A percentile compares a stretch with the other conserved stretches of the same genome.
Evolutionary conservation across 257 asterid species (phyloP).

Genomic region (Mentha longifolia): DNA sequence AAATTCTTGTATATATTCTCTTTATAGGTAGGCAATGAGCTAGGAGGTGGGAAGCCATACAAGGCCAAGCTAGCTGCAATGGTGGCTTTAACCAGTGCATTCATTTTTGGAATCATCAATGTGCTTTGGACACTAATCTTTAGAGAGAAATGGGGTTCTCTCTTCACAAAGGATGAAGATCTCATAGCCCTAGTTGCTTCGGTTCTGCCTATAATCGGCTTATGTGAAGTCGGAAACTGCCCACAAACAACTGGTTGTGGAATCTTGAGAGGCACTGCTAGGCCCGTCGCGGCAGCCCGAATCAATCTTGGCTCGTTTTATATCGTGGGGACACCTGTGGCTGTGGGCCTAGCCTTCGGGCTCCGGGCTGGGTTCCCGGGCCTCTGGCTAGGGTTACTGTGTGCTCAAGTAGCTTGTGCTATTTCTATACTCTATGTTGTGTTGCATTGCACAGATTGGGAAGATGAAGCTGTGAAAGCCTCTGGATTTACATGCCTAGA

Average conservation of each 20-base stretch:
- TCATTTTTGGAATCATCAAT: conserved; percentile 64
- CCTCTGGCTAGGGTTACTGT: conserved; percentile 78
- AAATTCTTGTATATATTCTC: conserved; percentile 27
- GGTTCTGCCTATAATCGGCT: conserved; percentile 75
- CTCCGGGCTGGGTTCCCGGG: conserved; percentile 71
- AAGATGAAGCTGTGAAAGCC: conserved; percentile 66
- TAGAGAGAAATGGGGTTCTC: conserved; percentile 67
- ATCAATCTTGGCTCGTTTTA: conserved; percentile 85
- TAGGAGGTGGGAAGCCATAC: conserved; percentile 86
- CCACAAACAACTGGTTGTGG: conserved; percentile 99
- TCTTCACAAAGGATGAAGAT: conserved; percentile 75
- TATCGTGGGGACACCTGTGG: conserved; percentile 84
- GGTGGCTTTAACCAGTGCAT: conserved; percentile 72
- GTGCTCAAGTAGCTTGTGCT: conserved; percentile 90
- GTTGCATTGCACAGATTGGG: conserved; percentile 73
- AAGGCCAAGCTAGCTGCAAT: conserved; percentile 87
- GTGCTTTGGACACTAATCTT: conserved; percentile 72
- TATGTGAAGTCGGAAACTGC: conserved; percentile 92
- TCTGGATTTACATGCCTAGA: conserved; percentile 46
- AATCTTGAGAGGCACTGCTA: conserved; percentile 77
- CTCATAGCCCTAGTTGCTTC: conserved; percentile 74
- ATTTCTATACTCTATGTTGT: conserved; percentile 69
- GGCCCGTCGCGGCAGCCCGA: conserved; percentile 79
- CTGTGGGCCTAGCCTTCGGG: conserved; percentile 77
- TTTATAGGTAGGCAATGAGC: conserved; percentile 81